Evolutionary conservation across 768 basidiomycete genomes (phyloP).

Genomic region (Kwoniella europaea): DNA sequence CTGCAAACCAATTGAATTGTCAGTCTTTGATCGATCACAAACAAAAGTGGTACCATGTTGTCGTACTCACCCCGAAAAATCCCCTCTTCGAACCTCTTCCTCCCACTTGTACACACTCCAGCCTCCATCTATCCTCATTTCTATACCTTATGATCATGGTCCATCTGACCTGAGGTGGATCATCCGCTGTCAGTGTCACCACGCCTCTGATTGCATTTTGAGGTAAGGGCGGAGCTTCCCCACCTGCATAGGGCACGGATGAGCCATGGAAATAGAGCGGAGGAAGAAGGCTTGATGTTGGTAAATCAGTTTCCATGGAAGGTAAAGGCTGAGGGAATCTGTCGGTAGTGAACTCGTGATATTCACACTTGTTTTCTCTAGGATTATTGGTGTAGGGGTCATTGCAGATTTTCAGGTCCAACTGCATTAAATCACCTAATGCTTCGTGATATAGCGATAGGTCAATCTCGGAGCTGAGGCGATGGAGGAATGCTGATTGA

Average conservation of each 20-base stretch:
- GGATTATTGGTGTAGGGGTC: constrained; percentile 11
- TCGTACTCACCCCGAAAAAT: constrained; percentile 50
- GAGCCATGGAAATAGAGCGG: constrained; percentile 49
- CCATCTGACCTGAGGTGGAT: constrained; percentile 55
- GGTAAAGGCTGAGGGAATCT: constrained; percentile 16
- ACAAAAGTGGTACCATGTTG: not conserved
- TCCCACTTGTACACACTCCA: constrained; percentile 54
- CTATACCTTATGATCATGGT: constrained; percentile 54
- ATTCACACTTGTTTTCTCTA: not conserved
- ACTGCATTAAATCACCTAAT: constrained; percentile 47
- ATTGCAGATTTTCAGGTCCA: constrained; percentile 34
- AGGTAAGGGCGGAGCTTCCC: constrained; percentile 20
- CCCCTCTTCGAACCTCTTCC: constrained; percentile 51
- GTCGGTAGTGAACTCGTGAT: not conserved
- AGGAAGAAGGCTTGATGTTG: constrained; percentile 40
- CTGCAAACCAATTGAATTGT: constrained; percentile 24
- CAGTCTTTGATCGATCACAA: not conserved
- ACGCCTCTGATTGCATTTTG: constrained; percentile 42
- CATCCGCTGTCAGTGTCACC: constrained; percentile 49
- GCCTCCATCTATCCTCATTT: constrained; percentile 54
- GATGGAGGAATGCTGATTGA: constrained; percentile 25
- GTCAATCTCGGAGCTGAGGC: constrained; percentile 26
- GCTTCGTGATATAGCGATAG: constrained; percentile 48
- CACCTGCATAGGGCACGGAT: constrained; percentile 24
- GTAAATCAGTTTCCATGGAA: constrained; percentile 30